A percentile compares a stretch with the other conserved stretches of the same genome.
Conservation (phyloP, 2,329 filamentous ascomycete genomes). For the Aspergillus latus region DNA sequence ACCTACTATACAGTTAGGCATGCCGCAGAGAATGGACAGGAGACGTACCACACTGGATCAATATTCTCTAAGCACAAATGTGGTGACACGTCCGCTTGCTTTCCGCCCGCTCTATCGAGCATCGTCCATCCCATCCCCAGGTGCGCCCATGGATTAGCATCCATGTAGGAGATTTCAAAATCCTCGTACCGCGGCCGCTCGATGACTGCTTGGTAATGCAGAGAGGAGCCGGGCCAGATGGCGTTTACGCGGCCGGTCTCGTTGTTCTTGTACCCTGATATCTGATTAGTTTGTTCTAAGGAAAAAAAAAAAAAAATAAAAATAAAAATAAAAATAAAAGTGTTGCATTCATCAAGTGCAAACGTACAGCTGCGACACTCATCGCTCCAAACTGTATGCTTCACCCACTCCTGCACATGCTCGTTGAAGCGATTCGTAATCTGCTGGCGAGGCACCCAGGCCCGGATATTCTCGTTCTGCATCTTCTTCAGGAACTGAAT, state of each 20-base stretch:
- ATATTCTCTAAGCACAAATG: conserved; percentile 7
- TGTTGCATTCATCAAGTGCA: no score
- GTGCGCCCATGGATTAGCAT: not conserved
- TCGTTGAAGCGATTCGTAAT: conserved; percentile 36
- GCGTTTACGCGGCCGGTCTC: not conserved
- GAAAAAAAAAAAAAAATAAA: no score
- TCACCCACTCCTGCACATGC: conserved; percentile 33
- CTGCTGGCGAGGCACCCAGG: conserved; percentile 37
- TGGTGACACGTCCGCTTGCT: not conserved
- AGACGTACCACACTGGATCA: not conserved
- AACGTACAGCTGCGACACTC: conserved; percentile 25
- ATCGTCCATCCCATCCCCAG: conserved; percentile 2
- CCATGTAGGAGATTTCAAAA: not conserved
- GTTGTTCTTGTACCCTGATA: conserved; percentile 1
- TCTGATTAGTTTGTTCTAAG: no score
- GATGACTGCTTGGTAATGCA: not conserved
- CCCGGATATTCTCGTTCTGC: conserved; percentile 29
- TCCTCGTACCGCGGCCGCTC: not conserved
- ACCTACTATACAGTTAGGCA: no score
- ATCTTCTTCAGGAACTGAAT: conserved; percentile 40
- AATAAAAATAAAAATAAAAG: no score
- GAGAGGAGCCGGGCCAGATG: not conserved
- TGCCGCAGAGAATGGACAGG: no score
- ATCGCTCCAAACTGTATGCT: conserved; percentile 36
- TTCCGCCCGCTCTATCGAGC: not conserved